Base-by-base conservation (phyloP, 2,329 filamentous ascomycete species). In the Fusarium sp. region DNA sequence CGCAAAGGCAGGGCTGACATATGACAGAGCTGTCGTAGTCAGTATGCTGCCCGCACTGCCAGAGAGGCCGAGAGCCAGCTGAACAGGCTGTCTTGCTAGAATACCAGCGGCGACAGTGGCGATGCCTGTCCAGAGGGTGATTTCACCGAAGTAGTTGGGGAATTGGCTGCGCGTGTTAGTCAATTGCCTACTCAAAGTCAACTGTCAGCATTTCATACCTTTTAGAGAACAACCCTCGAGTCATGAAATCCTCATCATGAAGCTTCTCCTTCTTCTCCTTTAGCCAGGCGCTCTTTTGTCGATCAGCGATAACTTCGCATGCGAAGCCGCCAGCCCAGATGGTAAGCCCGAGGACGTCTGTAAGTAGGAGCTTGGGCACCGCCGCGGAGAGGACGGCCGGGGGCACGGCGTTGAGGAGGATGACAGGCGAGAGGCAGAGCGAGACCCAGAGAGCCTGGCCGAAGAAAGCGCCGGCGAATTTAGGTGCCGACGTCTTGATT, bases 121-220 rank as follows among this genome's bases (percentile, higher is more conserved):
- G 67, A 94, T 88, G 2, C 92, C 92, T 0, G 88, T 90, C 92
- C 91, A 94, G 35, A 94, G 83, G 13, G 90, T 91, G 31, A 86
- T 87, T 80, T 94, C 92, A n/a, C 92, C 92, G 79, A 94, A 92
- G 83, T 94, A 94, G 78, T 94, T 92, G 1, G 92, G 92, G 81
- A 92, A 90, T 69, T 90, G 83, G 57, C 86, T 84, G 31, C 4
- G 14, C 29, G 22, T 16, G 18, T 40, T 36, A 63, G 40, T 63
- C 14, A 29, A 18, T 20, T 10, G 10, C 35, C 8, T n/a, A 4
- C 5, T 13, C 18, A 10, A 27, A 11, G 45, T n/a, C 25, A 20
- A 4, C 1, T 20, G 31, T n/a, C 25, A 36, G 20, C 6, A 57
- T 36, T 42, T 78, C 82, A 69, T 68, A 86, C 85, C 84, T 89